Conservation (phyloP, 2,329 filamentous ascomycete species). For the Penicillium palitans region DNA sequence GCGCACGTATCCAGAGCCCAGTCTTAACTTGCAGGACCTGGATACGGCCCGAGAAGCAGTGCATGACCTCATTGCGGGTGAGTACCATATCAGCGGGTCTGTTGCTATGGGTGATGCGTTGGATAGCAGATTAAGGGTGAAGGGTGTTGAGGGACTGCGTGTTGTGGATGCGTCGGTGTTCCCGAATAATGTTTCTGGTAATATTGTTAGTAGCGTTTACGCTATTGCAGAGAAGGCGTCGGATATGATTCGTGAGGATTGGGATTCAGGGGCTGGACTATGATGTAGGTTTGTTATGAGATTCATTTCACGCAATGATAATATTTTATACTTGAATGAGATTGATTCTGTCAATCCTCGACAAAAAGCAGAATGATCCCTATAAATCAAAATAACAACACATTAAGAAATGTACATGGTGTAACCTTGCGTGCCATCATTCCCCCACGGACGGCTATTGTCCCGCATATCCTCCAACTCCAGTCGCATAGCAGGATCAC, state of each 20-base stretch:
- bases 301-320: background rate
- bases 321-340: background rate
- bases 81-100: slow-evolving; percentile 27
- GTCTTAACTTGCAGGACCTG: slow-evolving; percentile 17
- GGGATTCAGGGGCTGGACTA: slow-evolving; percentile 10
- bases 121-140: slow-evolving; percentile 29
- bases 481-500: background rate
- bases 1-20: slow-evolving; percentile 13
- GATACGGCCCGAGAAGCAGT: slow-evolving; percentile 16
- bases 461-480: background rate
- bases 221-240: slow-evolving; percentile 38
- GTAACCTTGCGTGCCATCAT: background rate
- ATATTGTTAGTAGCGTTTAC: slow-evolving; percentile 34
- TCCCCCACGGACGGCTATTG: background rate
- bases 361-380: background rate
- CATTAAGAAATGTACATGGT: background rate
- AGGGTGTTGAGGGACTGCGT: slow-evolving; percentile 30
- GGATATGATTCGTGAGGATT: slow-evolving; percentile 35
- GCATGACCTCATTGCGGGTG: slow-evolving; percentile 12
- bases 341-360: background rate
- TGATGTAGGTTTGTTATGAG: background rate
- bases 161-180: slow-evolving; percentile 33
- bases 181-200: slow-evolving; percentile 33
- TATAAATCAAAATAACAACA: background rate
- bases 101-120: slow-evolving; percentile 36